These are phyloP conservation scores for Schizosaccharomyces versatilis DNA, from an alignment of 1,139 yeast species.

Conservation along the genomic window DNA sequence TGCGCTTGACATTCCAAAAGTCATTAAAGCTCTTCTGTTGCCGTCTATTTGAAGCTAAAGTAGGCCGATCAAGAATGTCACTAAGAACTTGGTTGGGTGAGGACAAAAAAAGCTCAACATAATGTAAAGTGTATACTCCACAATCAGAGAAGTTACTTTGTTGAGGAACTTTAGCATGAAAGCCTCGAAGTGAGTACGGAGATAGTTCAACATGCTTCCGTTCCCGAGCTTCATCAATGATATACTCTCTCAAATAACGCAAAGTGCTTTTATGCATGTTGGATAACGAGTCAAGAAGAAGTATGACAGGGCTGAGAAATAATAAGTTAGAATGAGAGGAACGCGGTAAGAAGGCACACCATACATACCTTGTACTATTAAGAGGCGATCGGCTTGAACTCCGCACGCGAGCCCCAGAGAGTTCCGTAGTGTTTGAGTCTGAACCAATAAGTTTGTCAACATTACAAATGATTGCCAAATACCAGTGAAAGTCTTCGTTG, in stretches of 20 bases:
- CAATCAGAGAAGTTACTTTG: conserved; percentile 87
- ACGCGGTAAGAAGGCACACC: background rate
- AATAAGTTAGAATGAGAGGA: background rate
- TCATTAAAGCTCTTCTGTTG: conserved; percentile 7
- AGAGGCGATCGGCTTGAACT: background rate
- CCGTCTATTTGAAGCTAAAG: conserved; percentile 1
- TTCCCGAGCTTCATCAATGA: conserved; percentile 51
- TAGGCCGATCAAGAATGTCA: conserved; percentile 12
- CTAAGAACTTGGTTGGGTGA: conserved; percentile 26
- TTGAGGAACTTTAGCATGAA: conserved; percentile 45
- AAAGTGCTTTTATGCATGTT: conserved; percentile 35
- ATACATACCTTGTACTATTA: background rate
- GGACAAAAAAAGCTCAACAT: conserved; percentile 41
- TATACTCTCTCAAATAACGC: conserved; percentile 35
- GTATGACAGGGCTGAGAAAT: conserved; percentile 27
- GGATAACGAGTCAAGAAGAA: conserved; percentile 55
- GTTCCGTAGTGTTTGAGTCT: background rate
- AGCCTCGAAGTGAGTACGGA: conserved; percentile 23
- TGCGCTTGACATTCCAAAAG: conserved; percentile 13
- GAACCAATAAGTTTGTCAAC: conserved; percentile 16
- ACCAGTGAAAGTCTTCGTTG: conserved; percentile 66
- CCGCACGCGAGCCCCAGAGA: background rate
- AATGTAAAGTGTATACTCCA: conserved; percentile 78
- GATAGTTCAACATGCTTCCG: conserved; percentile 30
- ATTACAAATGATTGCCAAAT: conserved; percentile 44